A percentile compares a stretch with the other conserved stretches of the same genome.
These are phyloP conservation scores for Marvania coccoides DNA, from an alignment of 139 green algal species.

Conservation along the genomic window DNA sequence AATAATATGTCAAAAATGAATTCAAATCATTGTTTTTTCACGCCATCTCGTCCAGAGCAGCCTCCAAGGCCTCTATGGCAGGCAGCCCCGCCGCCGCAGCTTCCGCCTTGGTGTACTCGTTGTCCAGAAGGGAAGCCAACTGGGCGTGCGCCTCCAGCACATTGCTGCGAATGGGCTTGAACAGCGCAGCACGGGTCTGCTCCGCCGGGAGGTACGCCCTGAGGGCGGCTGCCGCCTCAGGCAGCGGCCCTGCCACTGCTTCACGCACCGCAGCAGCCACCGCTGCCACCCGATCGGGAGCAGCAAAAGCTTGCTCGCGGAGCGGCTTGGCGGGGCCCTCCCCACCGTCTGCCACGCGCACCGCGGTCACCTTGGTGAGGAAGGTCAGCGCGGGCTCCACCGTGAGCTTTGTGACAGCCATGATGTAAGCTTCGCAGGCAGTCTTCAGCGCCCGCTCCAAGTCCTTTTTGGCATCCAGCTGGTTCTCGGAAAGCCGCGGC, in stretches of 20 bases:
- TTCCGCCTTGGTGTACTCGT: slow-evolving; percentile 62
- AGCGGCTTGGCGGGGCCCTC: slow-evolving; percentile 36
- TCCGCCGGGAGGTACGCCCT: slow-evolving; percentile 75
- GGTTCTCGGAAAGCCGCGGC: neutral
- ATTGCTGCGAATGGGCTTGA: slow-evolving; percentile 89
- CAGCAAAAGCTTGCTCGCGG: slow-evolving; percentile 85
- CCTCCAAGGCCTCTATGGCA: slow-evolving; percentile 34
- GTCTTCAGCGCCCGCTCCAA: slow-evolving; percentile 89
- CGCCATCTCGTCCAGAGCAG: slow-evolving; percentile 35
- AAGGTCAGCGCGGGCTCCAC: slow-evolving; percentile 94
- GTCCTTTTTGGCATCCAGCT: slow-evolving; percentile 87
- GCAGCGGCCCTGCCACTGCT: slow-evolving; percentile 56
- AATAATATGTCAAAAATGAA: no score
- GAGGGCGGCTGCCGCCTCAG: slow-evolving; percentile 58
- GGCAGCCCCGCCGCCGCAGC: slow-evolving; percentile 29
- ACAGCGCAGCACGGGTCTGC: slow-evolving; percentile 71
- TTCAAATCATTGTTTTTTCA: no score
- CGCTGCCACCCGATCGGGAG: slow-evolving; percentile 64
- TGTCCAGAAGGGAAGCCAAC: slow-evolving; percentile 37
- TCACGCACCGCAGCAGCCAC: slow-evolving; percentile 71
- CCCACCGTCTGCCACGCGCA: slow-evolving; percentile 33
- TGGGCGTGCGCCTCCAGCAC: slow-evolving; percentile 90
- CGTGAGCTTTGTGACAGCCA: slow-evolving; percentile 83
- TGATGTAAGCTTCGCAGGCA: slow-evolving; percentile 90
- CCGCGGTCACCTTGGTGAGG: slow-evolving; percentile 80